Percentiles rank a stretch among this genome's conserved stretches.
Evolutionary conservation across 1,284 basidiomycete species (phyloP).

Genomic region (Apiotrichum veenhuisii): DNA sequence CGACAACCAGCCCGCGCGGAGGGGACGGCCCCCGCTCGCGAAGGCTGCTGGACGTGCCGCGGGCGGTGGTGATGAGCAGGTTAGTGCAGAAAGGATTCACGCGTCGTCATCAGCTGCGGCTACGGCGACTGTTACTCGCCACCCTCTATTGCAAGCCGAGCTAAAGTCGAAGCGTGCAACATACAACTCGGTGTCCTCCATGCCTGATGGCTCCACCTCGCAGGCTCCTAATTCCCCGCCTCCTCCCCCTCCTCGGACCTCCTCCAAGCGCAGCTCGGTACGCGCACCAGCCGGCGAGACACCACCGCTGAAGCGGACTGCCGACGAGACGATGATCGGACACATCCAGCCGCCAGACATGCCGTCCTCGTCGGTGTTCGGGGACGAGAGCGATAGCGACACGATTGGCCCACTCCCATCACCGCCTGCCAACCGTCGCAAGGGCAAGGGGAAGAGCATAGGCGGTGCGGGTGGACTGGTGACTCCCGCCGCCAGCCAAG

Average conservation of each 20-base stretch:
- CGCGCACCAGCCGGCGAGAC: background rate
- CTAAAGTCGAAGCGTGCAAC: background rate
- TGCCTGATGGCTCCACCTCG: no score
- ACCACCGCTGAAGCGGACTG: background rate
- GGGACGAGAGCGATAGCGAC: constrained; percentile 11
- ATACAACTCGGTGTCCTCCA: no score
- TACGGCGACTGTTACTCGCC: no score
- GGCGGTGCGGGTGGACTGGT: constrained; percentile 24
- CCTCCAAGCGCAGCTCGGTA: background rate
- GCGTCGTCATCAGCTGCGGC: no score
- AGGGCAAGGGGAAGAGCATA: constrained; percentile 3
- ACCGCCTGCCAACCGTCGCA: background rate
- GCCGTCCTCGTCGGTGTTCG: constrained; percentile 6
- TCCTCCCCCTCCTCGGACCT: background rate
- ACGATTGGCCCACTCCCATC: background rate
- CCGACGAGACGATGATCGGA: constrained; percentile 13
- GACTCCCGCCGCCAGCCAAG: constrained; percentile 35
- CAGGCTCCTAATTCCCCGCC: background rate
- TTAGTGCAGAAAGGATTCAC: no score
- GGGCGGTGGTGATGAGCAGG: no score
- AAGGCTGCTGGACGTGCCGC: no score
- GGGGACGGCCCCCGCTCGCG: no score
- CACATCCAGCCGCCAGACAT: constrained; percentile 15
- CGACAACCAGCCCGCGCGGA: background rate
- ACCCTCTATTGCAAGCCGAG: no score